Percentiles rank a stretch among this genome's conserved stretches.
These are phyloP conservation scores for Clonostachys byssicola DNA, from an alignment of 2,329 filamentous ascomycete species.

Conservation along the genomic window DNA sequence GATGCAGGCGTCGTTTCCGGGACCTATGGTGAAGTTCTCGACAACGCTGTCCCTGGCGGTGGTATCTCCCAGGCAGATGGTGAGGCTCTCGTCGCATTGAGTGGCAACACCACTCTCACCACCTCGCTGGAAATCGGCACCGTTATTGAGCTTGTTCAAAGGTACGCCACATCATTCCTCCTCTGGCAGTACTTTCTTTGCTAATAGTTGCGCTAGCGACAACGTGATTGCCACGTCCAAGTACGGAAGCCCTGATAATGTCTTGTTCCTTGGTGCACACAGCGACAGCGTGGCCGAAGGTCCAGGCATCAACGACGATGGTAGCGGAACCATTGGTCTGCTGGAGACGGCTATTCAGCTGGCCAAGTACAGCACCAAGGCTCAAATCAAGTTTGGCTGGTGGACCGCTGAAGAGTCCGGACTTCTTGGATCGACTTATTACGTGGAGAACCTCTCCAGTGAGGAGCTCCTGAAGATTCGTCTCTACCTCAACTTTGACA, in stretches of 20 bases:
- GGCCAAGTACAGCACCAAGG: constrained; percentile 49
- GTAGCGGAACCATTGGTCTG: constrained; percentile 54
- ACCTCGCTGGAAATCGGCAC: constrained; percentile 31
- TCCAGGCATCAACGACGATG: constrained; percentile 61
- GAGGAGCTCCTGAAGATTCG: constrained; percentile 43
- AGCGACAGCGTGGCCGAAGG: constrained; percentile 36
- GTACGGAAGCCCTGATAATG: constrained; percentile 38
- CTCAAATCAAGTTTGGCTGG: constrained; percentile 37
- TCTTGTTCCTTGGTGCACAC: constrained; percentile 35
- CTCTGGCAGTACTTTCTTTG: too few relatives aligned
- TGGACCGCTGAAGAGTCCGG: constrained; percentile 33
- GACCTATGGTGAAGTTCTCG: constrained; percentile 42
- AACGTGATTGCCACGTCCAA: constrained; percentile 60
- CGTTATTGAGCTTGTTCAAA: constrained; percentile 34
- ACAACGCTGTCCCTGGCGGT: constrained; percentile 39
- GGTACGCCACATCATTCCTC: constrained; percentile 11
- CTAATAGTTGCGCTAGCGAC: constrained; percentile 16
- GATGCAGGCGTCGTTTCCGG: constrained; percentile 36
- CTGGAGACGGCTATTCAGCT: constrained; percentile 57
- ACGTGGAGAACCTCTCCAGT: constrained; percentile 17
- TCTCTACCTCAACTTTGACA: constrained; percentile 62
- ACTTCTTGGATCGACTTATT: constrained; percentile 23
- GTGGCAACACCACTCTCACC: constrained; percentile 11
- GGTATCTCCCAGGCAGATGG: constrained; percentile 42
- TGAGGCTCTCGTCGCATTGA: constrained; percentile 13